Evolutionary conservation across 1,139 yeast genomes (phyloP).

Genomic region (Zygosaccharomyces sapae): DNA sequence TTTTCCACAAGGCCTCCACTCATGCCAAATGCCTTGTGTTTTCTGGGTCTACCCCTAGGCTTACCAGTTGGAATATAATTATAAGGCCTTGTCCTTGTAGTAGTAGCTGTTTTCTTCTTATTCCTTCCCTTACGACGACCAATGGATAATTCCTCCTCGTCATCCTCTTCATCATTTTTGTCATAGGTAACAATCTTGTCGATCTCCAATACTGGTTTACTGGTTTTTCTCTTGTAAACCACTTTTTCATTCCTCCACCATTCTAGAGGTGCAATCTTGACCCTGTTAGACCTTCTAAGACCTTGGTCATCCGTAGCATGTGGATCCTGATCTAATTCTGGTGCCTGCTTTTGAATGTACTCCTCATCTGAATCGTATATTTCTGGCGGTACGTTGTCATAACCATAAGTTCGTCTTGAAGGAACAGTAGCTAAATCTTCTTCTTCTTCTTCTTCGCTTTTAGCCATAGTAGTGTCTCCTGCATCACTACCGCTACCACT

Average conservation of each 20-base stretch:
- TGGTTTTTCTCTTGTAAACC: constrained; percentile 53
- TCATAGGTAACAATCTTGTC: constrained; percentile 51
- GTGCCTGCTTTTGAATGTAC: constrained; percentile 25
- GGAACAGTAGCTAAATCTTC: not conserved
- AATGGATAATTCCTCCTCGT: constrained; percentile 22
- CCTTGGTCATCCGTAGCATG: constrained; percentile 21
- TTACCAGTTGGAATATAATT: constrained; percentile 29
- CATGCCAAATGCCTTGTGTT: constrained; percentile 9
- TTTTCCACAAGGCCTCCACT: constrained; percentile 13
- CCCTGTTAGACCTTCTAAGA: constrained; percentile 55
- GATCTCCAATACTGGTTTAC: constrained; percentile 55
- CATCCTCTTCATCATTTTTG: constrained; percentile 33
- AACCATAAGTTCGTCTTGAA: constrained; percentile 5
- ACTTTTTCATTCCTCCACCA: constrained; percentile 83
- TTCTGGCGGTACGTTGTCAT: constrained; percentile 12
- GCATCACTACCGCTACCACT: constrained; percentile 4
- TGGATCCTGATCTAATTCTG: constrained; percentile 18
- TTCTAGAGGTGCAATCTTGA: constrained; percentile 68
- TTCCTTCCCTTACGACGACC: constrained; percentile 19
- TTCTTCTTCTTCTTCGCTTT: not conserved
- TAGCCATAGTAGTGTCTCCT: constrained; percentile 6
- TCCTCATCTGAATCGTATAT: constrained; percentile 28
- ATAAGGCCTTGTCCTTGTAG: constrained; percentile 24
- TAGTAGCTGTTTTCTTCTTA: constrained; percentile 23
- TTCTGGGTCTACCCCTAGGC: constrained; percentile 30